A percentile compares a stretch with the other conserved stretches of the same genome.
Evolutionary conservation across 2,329 filamentous ascomycete species (phyloP).

Genomic region (Claviceps monticola): DNA sequence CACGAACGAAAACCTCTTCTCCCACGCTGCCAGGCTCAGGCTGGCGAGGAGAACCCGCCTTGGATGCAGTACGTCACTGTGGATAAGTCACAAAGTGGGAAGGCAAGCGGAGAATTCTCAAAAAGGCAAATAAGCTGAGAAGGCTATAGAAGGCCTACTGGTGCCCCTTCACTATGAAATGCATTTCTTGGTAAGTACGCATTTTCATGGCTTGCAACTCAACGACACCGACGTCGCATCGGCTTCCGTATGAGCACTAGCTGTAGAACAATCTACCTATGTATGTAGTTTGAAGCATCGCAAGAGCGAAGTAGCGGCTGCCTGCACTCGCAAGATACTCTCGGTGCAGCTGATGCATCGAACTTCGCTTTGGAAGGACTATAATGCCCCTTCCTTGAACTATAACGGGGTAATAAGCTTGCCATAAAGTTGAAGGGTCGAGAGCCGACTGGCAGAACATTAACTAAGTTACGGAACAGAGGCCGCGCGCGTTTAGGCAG

Average conservation of each 20-base stretch:
- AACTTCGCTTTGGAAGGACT: not conserved
- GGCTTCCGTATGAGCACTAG: not conserved
- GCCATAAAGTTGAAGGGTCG: not conserved
- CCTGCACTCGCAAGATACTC: not conserved
- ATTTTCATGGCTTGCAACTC: not conserved
- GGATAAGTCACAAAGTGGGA: too few relatives aligned
- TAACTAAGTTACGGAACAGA: too few relatives aligned
- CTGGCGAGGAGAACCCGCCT: too few relatives aligned
- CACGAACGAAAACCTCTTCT: too few relatives aligned
- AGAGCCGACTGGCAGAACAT: not conserved
- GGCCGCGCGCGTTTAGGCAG: too few relatives aligned
- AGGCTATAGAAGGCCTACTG: too few relatives aligned
- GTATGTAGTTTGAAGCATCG: not conserved
- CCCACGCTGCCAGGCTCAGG: too few relatives aligned
- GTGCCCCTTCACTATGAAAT: too few relatives aligned
- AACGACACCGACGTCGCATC: not conserved
- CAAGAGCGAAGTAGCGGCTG: not conserved
- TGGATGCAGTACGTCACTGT: too few relatives aligned
- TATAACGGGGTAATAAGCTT: not conserved
- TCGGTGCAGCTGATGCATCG: not conserved
- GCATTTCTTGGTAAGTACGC: too few relatives aligned
- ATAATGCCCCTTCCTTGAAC: not conserved
- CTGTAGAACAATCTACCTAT: not conserved
- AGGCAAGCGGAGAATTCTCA: too few relatives aligned
- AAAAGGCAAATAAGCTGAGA: too few relatives aligned